These are phyloP conservation scores for Flaveria floridana DNA, from an alignment of 140 eudicot species.

Conservation along the genomic window DNA sequence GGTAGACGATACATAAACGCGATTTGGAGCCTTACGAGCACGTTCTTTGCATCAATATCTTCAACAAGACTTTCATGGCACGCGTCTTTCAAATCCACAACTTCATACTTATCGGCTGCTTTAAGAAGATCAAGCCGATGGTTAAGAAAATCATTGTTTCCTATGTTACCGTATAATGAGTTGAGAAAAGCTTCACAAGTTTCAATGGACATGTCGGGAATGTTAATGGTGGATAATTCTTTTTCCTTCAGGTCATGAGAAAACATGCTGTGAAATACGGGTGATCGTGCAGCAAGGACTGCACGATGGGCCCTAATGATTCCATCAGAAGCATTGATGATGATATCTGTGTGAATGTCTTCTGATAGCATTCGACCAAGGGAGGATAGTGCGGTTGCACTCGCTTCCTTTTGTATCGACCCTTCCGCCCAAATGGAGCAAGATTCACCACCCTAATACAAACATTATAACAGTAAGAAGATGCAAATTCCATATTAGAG, in stretches of 20 bases:
- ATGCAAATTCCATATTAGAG: background rate
- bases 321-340: constrained; percentile 62
- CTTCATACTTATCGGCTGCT: constrained; percentile 82
- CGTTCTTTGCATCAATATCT: constrained; percentile 69
- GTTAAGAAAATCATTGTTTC: constrained; percentile 43
- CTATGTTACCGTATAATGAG: constrained; percentile 57
- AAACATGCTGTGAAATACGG: constrained; percentile 80
- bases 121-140: constrained; percentile 64
- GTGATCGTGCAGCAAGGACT: constrained; percentile 72
- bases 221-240: constrained; percentile 55
- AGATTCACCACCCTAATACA: constrained; percentile 53
- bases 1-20: constrained; percentile 58
- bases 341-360: constrained; percentile 63
- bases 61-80: constrained; percentile 73
- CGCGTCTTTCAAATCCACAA: constrained; percentile 66
- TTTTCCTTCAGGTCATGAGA: constrained; percentile 69
- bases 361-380: constrained; percentile 71
- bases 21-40: constrained; percentile 70
- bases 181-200: constrained; percentile 62
- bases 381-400: constrained; percentile 51
- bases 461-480: background rate
- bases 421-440: constrained; percentile 69
- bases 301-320: constrained; percentile 70
- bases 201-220: constrained; percentile 72
- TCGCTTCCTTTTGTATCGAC: constrained; percentile 39